Base-by-base conservation (phyloP, 208 protist genomes). In the Leishmania tarentolae region DNA sequence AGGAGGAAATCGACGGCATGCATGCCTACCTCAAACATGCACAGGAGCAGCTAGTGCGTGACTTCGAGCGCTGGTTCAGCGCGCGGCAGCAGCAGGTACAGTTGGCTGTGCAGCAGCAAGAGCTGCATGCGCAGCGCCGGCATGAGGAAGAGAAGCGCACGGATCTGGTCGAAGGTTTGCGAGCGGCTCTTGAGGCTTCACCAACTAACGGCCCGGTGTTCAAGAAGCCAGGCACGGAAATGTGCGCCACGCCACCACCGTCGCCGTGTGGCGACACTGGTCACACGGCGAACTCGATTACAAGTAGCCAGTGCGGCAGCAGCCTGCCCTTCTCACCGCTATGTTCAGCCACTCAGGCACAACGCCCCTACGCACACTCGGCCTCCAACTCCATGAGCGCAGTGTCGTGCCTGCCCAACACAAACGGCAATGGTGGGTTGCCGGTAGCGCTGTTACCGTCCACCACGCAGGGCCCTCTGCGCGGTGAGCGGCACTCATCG, bases 21-120 rank as follows among this genome's bases (percentile, higher is more conserved):
- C 92, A 98, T 68, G 76, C 89, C 6, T 97, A 95, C 76, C 88
- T 98, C 86, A 95, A 95, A 83, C 92, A 90, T 44, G 82, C 93
- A 35, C 91, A 95, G 83, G 95, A 96, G 57, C 88, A 96, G 79
- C 81, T 98, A 13, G 91, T 91, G 53, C 81, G 86, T 50, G 93
- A 97, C 82, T 98, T 97, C 85, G 93, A 98, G 79, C 86, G 91
- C 56, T 98, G 95, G 95, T 89, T 97, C 59, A 79, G 79, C 44
- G 85, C 91, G 40, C 86, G 94, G 42, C 87, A 95, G 84, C 83
- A 92, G 44, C 94, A 97, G 75, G 86, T 97, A 17, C 66, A 70
- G 35, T 78, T 91, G 56, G 92, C 87, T 5, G 80, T 85, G 63
- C 77, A 81, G 82, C 82, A 82, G 68, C 72, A 82, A 65, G 70